A percentile compares a stretch with the other conserved stretches of the same genome.
Evolutionary conservation across 768 basidiomycete genomes (phyloP).

Genomic region (Rhodotorula kratochvilovae): DNA sequence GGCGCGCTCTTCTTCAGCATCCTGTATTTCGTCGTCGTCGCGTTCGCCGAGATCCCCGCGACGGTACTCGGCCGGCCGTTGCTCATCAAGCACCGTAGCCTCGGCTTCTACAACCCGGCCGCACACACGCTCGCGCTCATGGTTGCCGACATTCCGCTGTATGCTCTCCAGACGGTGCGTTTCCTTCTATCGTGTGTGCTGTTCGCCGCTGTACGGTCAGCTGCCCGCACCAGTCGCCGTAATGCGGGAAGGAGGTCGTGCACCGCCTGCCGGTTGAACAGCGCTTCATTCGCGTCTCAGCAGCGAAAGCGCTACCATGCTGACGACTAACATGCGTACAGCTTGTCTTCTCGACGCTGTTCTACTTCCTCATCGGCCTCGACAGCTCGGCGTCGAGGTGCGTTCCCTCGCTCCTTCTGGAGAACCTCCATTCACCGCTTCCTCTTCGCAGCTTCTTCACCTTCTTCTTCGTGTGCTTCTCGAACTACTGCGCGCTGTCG

Average conservation of each 20-base stretch:
- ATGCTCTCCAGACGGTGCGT: slow-evolving; percentile 17
- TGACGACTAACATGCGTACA: too few relatives aligned
- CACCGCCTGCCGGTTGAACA: too few relatives aligned
- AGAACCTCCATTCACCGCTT: background rate
- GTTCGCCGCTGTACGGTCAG: too few relatives aligned
- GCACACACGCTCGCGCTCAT: slow-evolving; percentile 12
- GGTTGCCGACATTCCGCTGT: slow-evolving; percentile 25
- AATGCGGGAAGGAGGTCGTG: too few relatives aligned
- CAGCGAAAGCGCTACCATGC: too few relatives aligned
- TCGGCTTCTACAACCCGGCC: slow-evolving; percentile 33
- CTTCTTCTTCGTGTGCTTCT: slow-evolving; percentile 31
- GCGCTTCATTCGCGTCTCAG: too few relatives aligned
- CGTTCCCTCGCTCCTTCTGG: slow-evolving; percentile 30
- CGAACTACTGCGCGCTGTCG: slow-evolving; percentile 2
- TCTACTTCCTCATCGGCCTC: slow-evolving; percentile 39
- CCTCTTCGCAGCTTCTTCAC: background rate
- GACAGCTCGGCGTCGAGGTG: slow-evolving; percentile 42
- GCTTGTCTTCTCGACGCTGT: slow-evolving; percentile 29
- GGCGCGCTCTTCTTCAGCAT: slow-evolving; percentile 66
- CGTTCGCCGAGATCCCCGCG: slow-evolving; percentile 21
- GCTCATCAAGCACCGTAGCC: slow-evolving; percentile 25
- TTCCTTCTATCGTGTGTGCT: too few relatives aligned
- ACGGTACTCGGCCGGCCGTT: slow-evolving; percentile 13
- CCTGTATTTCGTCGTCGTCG: slow-evolving; percentile 1
- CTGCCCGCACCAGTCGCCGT: too few relatives aligned